A percentile compares a stretch with the other conserved stretches of the same genome.
These are phyloP conservation scores for Spizellomyces punctatus DNA, from an alignment of 192 early-diverging fungal genomes.

Conservation along the genomic window DNA sequence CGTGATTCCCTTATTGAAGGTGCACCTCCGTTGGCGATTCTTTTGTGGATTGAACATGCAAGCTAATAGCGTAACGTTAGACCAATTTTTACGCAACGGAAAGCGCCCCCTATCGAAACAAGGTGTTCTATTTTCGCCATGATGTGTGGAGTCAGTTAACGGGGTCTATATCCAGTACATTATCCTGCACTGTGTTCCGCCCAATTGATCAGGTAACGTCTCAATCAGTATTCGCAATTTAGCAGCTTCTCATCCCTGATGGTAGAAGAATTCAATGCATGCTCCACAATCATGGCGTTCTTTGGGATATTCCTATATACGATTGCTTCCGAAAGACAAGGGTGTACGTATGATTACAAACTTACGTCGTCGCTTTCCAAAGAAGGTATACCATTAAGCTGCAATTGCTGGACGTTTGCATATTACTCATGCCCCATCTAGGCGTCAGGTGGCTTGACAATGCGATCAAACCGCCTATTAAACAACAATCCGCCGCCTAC, in stretches of 20 bases:
- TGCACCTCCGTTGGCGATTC: constrained; percentile 22
- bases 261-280: too few species aligned
- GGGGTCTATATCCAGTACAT: constrained; percentile 42
- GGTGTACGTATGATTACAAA: constrained; percentile 84
- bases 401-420: neutral
- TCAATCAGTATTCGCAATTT: too few species aligned
- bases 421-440: too few species aligned
- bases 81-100: constrained; percentile 84
- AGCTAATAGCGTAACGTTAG: constrained; percentile 34
- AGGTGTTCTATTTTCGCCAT: constrained; percentile 76
- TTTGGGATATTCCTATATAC: constrained; percentile 64
- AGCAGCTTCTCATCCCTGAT: too few species aligned
- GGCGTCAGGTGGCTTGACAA: neutral
- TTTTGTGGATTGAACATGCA: neutral
- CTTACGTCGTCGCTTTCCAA: constrained; percentile 45
- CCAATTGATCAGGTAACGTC: constrained; percentile 21
- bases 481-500: neutral
- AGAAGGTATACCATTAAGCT: constrained; percentile 8
- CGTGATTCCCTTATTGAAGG: constrained; percentile 61
- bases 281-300: neutral
- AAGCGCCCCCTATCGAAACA: constrained; percentile 59
- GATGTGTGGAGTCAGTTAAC: constrained; percentile 70
- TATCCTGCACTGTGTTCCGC: constrained; percentile 37
- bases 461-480: neutral
- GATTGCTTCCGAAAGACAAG: constrained; percentile 78